A percentile compares a stretch with the other conserved stretches of the same genome.
Evolutionary conservation across 805 yeast species (phyloP).

Genomic region (Candida boleticola): DNA sequence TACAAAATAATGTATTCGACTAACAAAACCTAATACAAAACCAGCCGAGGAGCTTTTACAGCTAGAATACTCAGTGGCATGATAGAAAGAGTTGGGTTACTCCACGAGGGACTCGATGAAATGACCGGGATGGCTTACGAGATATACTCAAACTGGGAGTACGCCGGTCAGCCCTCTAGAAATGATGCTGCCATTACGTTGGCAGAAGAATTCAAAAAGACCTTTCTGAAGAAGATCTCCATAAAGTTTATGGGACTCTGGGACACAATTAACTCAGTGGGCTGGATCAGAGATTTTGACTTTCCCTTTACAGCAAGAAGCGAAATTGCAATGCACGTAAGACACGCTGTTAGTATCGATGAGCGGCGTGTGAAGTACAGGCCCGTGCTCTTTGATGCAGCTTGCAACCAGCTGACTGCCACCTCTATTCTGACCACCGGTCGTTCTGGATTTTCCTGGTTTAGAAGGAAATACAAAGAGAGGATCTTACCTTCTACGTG

Average conservation of each 20-base stretch:
- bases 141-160: conserved; percentile 58
- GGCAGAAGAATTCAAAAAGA: conserved; percentile 51
- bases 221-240: conserved; percentile 48
- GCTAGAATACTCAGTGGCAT: conserved; percentile 65
- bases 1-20: too few species aligned
- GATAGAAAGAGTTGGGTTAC: conserved; percentile 62
- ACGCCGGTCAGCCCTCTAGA: conserved; percentile 54
- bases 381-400: conserved; percentile 51
- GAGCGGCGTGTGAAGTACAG: conserved; percentile 65
- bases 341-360: conserved; percentile 68
- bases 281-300: conserved; percentile 50
- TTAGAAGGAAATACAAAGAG: not conserved
- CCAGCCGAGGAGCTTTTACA: conserved; percentile 59
- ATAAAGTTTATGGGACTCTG: conserved; percentile 65
- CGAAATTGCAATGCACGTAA: conserved; percentile 51
- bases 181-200: conserved; percentile 43
- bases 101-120: conserved; percentile 53
- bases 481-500: conserved; percentile 6
- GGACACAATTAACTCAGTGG: conserved; percentile 70
- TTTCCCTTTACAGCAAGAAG: conserved; percentile 58
- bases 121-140: conserved; percentile 62
- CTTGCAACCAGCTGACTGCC: conserved; percentile 30
- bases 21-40: conserved; percentile 9
- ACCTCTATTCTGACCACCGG: conserved; percentile 8
- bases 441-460: not conserved